Conservation (phyloP, 164 flowering plant genomes). For the Sedum album region DNA sequence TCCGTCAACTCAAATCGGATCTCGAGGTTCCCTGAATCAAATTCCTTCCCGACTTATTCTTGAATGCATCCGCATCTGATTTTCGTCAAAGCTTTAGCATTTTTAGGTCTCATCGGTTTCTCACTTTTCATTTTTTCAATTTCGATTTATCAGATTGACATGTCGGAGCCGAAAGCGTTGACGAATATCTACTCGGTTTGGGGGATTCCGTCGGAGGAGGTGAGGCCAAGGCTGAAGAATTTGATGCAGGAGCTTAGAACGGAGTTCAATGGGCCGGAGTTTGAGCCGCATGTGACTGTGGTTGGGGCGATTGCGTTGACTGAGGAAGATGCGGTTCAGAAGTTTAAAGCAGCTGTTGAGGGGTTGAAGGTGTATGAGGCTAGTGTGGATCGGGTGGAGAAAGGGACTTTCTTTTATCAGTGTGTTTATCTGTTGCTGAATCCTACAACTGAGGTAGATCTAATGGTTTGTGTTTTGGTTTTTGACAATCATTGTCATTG, state of each 20-base stretch:
- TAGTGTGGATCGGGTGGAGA: slow-evolving; percentile 36
- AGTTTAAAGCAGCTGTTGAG: slow-evolving; percentile 49
- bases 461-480: too few relatives aligned
- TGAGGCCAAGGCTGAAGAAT: slow-evolving; percentile 37
- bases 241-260: slow-evolving; percentile 62
- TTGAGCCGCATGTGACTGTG: slow-evolving; percentile 84
- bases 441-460: too few relatives aligned
- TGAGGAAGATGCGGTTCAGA: slow-evolving; percentile 48
- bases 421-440: slow-evolving; percentile 53
- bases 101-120: slow-evolving; percentile 6
- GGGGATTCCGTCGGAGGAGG: slow-evolving; percentile 63
- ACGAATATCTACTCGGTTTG: slow-evolving; percentile 65
- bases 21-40: background rate
- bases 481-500: too few relatives aligned
- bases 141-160: background rate
- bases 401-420: slow-evolving; percentile 59
- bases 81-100: slow-evolving; percentile 6
- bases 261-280: slow-evolving; percentile 82
- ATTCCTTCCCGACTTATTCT: background rate
- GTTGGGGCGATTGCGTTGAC: slow-evolving; percentile 70
- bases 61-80: background rate
- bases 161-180: background rate
- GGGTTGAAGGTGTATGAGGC: slow-evolving; percentile 50
- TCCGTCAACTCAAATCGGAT: slow-evolving; percentile 2
- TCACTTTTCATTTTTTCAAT: background rate